These are phyloP conservation scores for Acer campestre DNA, from an alignment of 345 rosid genomes.

Conservation along the genomic window DNA sequence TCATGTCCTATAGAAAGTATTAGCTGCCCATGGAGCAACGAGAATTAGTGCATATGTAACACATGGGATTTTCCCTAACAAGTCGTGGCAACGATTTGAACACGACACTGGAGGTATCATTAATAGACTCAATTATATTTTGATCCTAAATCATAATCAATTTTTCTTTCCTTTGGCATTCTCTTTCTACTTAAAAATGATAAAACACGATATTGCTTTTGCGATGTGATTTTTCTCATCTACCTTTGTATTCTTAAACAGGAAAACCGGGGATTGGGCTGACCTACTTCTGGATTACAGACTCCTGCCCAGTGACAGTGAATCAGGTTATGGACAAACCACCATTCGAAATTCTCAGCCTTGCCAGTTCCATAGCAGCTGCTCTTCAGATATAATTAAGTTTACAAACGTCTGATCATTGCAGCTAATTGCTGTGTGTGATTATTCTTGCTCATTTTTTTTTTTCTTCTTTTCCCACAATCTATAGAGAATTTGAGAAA, in stretches of 20 bases:
- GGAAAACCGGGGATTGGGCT: slow-evolving; percentile 75
- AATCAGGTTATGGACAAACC: slow-evolving; percentile 64
- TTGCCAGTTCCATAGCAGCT: slow-evolving; percentile 80
- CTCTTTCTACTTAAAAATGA: not conserved
- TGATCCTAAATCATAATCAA: not conserved
- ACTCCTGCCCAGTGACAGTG: slow-evolving; percentile 85
- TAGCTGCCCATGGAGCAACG: slow-evolving; percentile 93
- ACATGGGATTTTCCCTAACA: slow-evolving; percentile 92
- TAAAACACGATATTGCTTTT: not conserved
- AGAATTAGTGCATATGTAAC: slow-evolving; percentile 93
- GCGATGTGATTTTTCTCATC: not conserved
- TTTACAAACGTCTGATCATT: not conserved
- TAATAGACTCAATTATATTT: slow-evolving; percentile 1
- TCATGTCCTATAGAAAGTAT: slow-evolving; percentile 59
- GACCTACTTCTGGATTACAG: slow-evolving; percentile 94
- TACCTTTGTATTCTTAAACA: slow-evolving; percentile 22
- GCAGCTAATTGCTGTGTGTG: not conserved
- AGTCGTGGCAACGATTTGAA: slow-evolving; percentile 86
- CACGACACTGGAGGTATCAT: slow-evolving; percentile 76
- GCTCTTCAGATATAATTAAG: slow-evolving; percentile 65
- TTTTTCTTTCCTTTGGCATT: not conserved
- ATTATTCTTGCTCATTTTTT: not conserved
- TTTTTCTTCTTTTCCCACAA: not conserved
- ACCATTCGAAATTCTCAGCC: slow-evolving; percentile 93
- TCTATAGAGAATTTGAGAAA: slow-evolving; percentile 8